A percentile compares a stretch with the other conserved stretches of the same genome.
phyloP scores from a whole-genome alignment of 1,284 basidiomycete genomes.

The Trichosporon ovoides region DNA sequence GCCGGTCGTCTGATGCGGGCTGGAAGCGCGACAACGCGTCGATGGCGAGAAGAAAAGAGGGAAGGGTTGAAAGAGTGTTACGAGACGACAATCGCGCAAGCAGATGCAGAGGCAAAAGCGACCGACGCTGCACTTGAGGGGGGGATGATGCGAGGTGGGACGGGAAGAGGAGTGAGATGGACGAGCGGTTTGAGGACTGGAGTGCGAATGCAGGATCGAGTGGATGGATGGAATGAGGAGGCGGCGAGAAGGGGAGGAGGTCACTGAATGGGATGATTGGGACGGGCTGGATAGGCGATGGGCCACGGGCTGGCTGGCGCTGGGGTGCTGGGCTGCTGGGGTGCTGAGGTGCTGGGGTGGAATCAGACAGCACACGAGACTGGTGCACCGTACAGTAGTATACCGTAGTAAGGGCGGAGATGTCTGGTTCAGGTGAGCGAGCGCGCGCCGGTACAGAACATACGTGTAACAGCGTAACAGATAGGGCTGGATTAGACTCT shows the following conservation, averaged over 20 bases:
- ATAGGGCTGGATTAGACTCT: no score
- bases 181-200: neutral
- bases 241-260: neutral
- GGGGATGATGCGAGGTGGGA: neutral
- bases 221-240: neutral
- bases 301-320: neutral
- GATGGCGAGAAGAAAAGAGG: neutral
- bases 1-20: neutral
- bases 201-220: neutral
- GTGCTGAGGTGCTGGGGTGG: no score
- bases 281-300: neutral
- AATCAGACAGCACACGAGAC: no score
- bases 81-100: constrained; percentile 6
- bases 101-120: neutral
- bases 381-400: no score
- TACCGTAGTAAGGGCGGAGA: no score
- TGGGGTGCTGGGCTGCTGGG: no score
- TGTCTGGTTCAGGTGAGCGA: no score
- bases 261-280: neutral
- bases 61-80: constrained; percentile 5
- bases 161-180: neutral
- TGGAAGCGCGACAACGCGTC: neutral
- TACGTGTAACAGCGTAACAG: no score
- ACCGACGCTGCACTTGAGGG: neutral
- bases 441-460: no score